Percentiles rank a stretch among this genome's conserved stretches.
Conservation (phyloP, 257 asterid species). For the Datura wrightii region DNA sequence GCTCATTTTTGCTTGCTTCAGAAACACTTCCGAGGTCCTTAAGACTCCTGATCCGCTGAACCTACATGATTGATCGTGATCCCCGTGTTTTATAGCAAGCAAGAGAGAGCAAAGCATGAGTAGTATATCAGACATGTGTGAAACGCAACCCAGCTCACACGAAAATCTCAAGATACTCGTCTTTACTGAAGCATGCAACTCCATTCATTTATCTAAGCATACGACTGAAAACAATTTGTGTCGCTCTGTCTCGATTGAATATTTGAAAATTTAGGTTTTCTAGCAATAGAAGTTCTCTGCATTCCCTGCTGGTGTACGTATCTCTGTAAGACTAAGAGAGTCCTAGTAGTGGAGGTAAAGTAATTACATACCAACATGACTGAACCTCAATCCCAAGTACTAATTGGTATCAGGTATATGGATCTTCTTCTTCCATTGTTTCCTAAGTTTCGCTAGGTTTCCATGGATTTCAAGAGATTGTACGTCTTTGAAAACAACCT, state of each 20-base stretch:
- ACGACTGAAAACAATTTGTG: not conserved
- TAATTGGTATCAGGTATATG: not conserved
- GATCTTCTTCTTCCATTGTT: not conserved
- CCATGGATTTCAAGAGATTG: slow-evolving; percentile 13
- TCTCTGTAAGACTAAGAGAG: slow-evolving; percentile 4
- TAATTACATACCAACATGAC: not conserved
- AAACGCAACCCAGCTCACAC: not conserved
- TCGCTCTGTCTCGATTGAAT: not conserved
- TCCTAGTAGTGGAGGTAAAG: not conserved
- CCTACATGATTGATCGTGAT: slow-evolving; percentile 45
- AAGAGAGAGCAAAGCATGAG: not conserved
- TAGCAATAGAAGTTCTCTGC: not conserved
- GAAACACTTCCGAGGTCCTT: slow-evolving; percentile 59
- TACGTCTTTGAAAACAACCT: not conserved
- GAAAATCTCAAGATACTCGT: not conserved
- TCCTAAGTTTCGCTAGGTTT: not conserved
- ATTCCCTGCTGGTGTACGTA: not conserved
- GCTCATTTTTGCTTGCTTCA: slow-evolving; percentile 47
- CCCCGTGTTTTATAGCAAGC: not conserved
- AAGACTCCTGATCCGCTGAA: slow-evolving; percentile 53
- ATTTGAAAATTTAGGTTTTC: not conserved
- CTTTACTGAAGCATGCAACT: slow-evolving; percentile 20
- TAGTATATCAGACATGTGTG: not conserved
- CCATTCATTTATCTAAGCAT: slow-evolving; percentile 10
- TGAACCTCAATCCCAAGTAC: not conserved